Percentiles rank a stretch among this genome's conserved stretches.
Evolutionary conservation across 192 early-diverging fungal genomes (phyloP).

Genomic region (Dissophora globulifera): DNA sequence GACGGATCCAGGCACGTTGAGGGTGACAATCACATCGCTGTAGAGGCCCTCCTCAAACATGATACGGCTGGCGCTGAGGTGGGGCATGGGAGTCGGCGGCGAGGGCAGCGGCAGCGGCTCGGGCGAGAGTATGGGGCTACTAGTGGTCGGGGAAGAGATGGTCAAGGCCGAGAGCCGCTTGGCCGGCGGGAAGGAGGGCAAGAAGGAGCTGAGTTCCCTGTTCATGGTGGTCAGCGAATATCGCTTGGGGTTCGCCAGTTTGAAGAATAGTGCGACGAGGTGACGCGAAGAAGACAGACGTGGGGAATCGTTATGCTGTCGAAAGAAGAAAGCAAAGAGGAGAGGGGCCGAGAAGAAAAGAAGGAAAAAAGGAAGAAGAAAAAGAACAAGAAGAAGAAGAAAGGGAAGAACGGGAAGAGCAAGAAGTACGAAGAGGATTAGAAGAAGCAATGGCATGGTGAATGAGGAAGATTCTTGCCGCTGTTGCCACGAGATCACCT

Average conservation of each 20-base stretch:
- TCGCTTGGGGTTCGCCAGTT: not conserved
- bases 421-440: not conserved
- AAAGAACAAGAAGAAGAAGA: not conserved
- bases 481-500: slow-evolving; percentile 9
- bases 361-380: slow-evolving; percentile 2
- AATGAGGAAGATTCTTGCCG: slow-evolving; percentile 4
- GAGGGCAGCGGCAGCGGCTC: slow-evolving; percentile 38
- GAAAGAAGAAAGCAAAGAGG: not conserved
- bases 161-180: slow-evolving; percentile 46
- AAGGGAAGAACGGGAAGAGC: not conserved
- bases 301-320: no score
- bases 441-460: not conserved
- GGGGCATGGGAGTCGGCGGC: slow-evolving; percentile 43
- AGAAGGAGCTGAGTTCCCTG: slow-evolving; percentile 43
- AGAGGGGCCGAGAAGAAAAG: not conserved
- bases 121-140: slow-evolving; percentile 35
- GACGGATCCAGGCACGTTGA: slow-evolving; percentile 37
- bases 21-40: slow-evolving; percentile 37
- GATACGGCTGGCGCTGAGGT: slow-evolving; percentile 46
- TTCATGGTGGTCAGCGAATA: slow-evolving; percentile 14
- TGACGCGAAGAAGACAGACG: not conserved
- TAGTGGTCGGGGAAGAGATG: slow-evolving; percentile 29
- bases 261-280: not conserved
- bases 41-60: slow-evolving; percentile 53
- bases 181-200: slow-evolving; percentile 48